Evolutionary conservation across 208 protist species (phyloP), one percentile per base, ranked within the genome.

Genomic region (Trypanosoma caninum): DNA sequence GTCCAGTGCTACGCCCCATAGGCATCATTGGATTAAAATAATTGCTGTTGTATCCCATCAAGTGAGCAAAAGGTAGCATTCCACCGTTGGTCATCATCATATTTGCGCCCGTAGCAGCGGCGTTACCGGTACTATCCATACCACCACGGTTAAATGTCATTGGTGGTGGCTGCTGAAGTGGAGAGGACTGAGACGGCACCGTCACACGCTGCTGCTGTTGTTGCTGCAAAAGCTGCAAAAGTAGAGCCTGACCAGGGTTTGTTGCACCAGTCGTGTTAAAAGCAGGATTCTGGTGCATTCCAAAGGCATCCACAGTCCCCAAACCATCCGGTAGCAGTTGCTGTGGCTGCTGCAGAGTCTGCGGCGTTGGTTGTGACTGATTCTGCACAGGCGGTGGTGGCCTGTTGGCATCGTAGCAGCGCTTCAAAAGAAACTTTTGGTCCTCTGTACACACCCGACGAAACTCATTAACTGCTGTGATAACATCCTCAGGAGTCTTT

Each of bases 381-480:
- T 53, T 41, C 44, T 69, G 62, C 53, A 42, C 1, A 10, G 59
- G 16, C n/a, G 82, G 56, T 44, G 68, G 55, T 11, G 46, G 51
- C 20, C 59, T 71, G 37, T 73, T 66, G 13, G 76, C 63, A 55
- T 94, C 76, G 61, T 91, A 95, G 76, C 88, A 89, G 25, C 75
- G 76, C 68, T 80, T 52, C 14, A 91, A 45, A 7, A 92, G 42
- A 33, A 87, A 87, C 34, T 59, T 72, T 14, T 80, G 66, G 38
- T 95, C 83, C 34, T 78, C 71, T 2, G 72, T 53, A 65, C 84
- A 92, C 42, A 80, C 65, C 30, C 73, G 71, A 55, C 88, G 88
- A 55, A 95, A 91, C 35, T 91, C 82, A 45, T 87, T 88, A 7
- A 95, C 79, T 27, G 88, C 88, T 11, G 55, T 72, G 31, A 83